A percentile compares a stretch with the other conserved stretches of the same genome.
Evolutionary conservation across 345 rosid species (phyloP).

Genomic region (Eucalyptus viminalis): DNA sequence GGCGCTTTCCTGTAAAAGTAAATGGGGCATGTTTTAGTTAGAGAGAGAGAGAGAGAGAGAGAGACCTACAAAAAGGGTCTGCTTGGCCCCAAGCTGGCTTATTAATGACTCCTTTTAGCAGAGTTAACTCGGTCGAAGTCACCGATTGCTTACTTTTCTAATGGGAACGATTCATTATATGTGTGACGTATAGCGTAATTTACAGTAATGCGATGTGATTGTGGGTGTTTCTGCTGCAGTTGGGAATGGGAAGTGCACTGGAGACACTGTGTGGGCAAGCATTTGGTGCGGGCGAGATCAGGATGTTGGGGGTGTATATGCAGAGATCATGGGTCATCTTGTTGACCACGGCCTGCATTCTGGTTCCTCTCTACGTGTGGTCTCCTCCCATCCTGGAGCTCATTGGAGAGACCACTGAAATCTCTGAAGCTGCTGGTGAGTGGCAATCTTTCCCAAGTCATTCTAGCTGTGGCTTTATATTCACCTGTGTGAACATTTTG

Average conservation of each 20-base stretch:
- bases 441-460: not conserved
- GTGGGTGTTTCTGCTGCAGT: slow-evolving; percentile 15
- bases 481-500: not conserved
- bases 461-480: not conserved
- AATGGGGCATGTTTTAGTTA: not conserved
- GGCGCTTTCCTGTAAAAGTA: not conserved
- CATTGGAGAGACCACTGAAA: slow-evolving; percentile 60
- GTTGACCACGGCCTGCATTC: slow-evolving; percentile 43
- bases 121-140: not conserved
- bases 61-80: not conserved
- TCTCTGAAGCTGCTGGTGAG: slow-evolving; percentile 79
- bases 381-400: slow-evolving; percentile 70
- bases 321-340: slow-evolving; percentile 94
- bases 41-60: not conserved
- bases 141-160: not conserved
- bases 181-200: not conserved
- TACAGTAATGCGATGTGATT: not conserved
- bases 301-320: slow-evolving; percentile 89
- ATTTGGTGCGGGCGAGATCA: slow-evolving; percentile 61
- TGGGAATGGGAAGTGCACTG: slow-evolving; percentile 95
- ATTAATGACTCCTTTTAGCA: not conserved
- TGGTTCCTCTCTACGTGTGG: slow-evolving; percentile 73
- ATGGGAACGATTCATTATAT: not conserved
- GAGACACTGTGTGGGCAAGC: slow-evolving; percentile 96
- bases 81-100: not conserved